Evolutionary conservation across 148 eudicot species (phyloP).

Genomic region (Silene conica): DNA sequence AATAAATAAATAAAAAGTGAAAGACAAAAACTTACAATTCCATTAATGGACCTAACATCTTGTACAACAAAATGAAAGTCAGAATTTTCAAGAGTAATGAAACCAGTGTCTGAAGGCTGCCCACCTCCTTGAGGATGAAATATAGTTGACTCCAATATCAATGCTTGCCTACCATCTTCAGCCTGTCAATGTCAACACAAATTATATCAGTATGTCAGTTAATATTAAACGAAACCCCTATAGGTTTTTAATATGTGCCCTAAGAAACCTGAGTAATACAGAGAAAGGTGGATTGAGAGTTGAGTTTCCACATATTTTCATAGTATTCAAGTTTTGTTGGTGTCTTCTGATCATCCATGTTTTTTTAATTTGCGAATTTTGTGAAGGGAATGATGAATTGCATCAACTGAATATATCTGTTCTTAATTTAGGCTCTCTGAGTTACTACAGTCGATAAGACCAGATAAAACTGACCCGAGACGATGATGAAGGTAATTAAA

Average conservation of each 20-base stretch:
- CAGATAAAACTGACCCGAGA: too few species aligned
- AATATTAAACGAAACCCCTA: too few species aligned
- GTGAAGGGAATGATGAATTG: background rate
- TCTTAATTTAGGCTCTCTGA: too few species aligned
- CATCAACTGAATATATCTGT: too few species aligned
- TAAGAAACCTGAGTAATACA: conserved; percentile 37
- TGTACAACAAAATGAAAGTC: conserved; percentile 51
- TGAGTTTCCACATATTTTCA: conserved; percentile 49
- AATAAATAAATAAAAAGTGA: background rate
- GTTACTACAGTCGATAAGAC: too few species aligned
- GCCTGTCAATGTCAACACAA: conserved; percentile 25
- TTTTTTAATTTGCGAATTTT: background rate
- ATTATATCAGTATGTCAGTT: background rate
- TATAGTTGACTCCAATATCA: conserved; percentile 66
- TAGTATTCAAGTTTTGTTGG: conserved; percentile 53
- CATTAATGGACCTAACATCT: conserved; percentile 67
- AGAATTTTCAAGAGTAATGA: conserved; percentile 36
- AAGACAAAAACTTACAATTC: conserved; percentile 41
- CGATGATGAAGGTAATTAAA: too few species aligned
- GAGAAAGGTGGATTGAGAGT: conserved; percentile 41
- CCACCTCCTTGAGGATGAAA: conserved; percentile 96
- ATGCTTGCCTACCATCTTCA: conserved; percentile 48
- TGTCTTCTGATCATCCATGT: background rate
- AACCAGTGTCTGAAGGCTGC: conserved; percentile 76
- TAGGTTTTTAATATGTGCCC: too few species aligned